phyloP scores from a whole-genome alignment of 768 basidiomycete genomes.

The Kwoniella bestiolae region DNA sequence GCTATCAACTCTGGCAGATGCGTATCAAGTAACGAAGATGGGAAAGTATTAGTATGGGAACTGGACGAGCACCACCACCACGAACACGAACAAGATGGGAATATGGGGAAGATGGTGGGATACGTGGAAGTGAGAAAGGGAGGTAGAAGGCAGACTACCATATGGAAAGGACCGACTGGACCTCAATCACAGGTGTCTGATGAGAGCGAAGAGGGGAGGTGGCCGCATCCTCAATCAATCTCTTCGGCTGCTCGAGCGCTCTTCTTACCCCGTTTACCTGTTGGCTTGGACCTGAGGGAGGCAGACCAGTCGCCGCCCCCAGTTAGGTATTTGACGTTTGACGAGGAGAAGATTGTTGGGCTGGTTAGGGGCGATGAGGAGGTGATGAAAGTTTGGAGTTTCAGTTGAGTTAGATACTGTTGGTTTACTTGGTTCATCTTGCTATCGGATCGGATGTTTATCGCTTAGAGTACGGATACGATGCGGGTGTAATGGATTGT shows the following conservation, averaged over 20 bases:
- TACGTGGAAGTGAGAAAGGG: slow-evolving; percentile 50
- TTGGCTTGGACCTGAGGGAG: background rate
- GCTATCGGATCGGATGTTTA: too few species aligned
- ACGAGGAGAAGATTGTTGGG: slow-evolving; percentile 57
- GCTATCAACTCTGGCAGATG: slow-evolving; percentile 45
- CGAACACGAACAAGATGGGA: slow-evolving; percentile 23
- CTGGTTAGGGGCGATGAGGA: slow-evolving; percentile 35
- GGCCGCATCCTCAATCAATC: slow-evolving; percentile 54
- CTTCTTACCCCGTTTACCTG: slow-evolving; percentile 42
- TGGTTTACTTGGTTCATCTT: too few species aligned
- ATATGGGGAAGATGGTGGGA: slow-evolving; percentile 33
- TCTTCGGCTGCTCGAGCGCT: slow-evolving; percentile 49
- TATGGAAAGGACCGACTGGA: slow-evolving; percentile 35
- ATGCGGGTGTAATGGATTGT: too few species aligned
- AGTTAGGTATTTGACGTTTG: slow-evolving; percentile 50
- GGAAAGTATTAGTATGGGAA: slow-evolving; percentile 54
- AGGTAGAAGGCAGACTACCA: slow-evolving; percentile 23
- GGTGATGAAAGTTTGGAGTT: slow-evolving; percentile 49
- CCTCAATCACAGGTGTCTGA: slow-evolving; percentile 6
- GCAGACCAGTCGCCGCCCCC: slow-evolving; percentile 14
- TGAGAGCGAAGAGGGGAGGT: slow-evolving; percentile 4
- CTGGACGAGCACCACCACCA: slow-evolving; percentile 38
- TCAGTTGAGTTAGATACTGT: slow-evolving; percentile 27
- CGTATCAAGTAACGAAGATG: slow-evolving; percentile 52
- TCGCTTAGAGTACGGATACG: too few species aligned